phyloP scores from a whole-genome alignment of 768 basidiomycete species.

The Boletus insuetus region DNA sequence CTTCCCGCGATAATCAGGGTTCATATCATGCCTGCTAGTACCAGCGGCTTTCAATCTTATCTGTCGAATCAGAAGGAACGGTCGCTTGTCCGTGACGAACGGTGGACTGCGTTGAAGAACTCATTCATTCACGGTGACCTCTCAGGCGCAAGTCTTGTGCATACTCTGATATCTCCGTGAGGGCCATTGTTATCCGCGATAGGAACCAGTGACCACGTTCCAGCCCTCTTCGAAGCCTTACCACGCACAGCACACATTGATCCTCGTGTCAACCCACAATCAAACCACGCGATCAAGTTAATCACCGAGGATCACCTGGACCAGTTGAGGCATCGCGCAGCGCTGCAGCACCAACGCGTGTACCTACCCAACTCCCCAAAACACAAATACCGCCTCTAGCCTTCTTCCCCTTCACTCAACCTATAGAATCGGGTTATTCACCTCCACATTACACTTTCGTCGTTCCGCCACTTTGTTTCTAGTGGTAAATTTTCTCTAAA shows the following conservation, averaged over 20 bases:
- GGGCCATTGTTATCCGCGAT: neutral
- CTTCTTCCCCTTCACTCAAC: neutral
- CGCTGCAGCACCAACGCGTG: constrained; percentile 1
- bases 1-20: neutral
- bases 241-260: constrained; percentile 1
- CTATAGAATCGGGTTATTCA: neutral
- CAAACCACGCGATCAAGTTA: constrained; percentile 11
- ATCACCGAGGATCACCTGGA: constrained; percentile 21
- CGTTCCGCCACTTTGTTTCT: neutral
- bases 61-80: too few relatives aligned
- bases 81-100: too few relatives aligned
- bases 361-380: neutral
- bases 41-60: too few relatives aligned
- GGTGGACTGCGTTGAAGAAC: too few relatives aligned
- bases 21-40: neutral
- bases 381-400: constrained; percentile 15
- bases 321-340: constrained; percentile 8
- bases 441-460: neutral
- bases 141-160: too few relatives aligned
- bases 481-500: neutral
- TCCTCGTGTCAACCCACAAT: constrained; percentile 16
- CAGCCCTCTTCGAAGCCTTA: constrained; percentile 1
- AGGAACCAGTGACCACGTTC: constrained; percentile 15
- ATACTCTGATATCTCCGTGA: too few relatives aligned
- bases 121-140: too few relatives aligned